Evolutionary conservation across 2,329 filamentous ascomycete genomes (phyloP).

Genomic region (Fusarium siculi): DNA sequence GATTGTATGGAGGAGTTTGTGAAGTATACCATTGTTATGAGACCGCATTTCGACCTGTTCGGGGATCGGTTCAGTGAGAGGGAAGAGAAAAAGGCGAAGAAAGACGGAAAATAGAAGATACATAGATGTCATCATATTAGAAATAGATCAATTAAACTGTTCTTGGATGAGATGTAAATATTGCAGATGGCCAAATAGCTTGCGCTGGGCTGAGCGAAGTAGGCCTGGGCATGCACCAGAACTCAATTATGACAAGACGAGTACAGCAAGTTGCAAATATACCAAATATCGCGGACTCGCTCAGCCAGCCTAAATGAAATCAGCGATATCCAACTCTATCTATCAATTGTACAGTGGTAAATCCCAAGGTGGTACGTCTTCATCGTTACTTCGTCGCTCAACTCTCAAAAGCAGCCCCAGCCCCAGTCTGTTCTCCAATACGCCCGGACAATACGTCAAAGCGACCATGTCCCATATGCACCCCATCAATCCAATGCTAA

Average conservation of each 20-base stretch:
- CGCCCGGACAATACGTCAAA: slow-evolving; percentile 3
- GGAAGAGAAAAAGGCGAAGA: not conserved
- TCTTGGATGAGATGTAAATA: not conserved
- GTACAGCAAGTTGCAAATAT: not conserved
- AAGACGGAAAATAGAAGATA: not conserved
- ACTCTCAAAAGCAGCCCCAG: not conserved
- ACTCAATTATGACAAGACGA: too few species aligned
- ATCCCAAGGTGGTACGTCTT: not conserved
- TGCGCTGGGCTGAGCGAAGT: too few species aligned
- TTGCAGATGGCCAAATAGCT: not conserved
- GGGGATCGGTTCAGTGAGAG: not conserved
- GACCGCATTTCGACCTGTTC: not conserved
- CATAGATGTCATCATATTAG: fast-evolving
- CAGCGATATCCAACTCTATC: not conserved
- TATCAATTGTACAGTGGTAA: not conserved
- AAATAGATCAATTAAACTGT: fast-evolving
- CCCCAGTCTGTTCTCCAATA: not conserved
- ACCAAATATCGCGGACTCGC: not conserved
- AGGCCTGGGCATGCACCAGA: fast-evolving
- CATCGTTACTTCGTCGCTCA: slow-evolving; percentile 14
- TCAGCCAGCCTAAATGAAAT: not conserved
- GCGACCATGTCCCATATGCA: not conserved
- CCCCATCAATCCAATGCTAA: not conserved
- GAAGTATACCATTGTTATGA: slow-evolving; percentile 7
- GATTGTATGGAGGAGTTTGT: slow-evolving; percentile 13